Evolutionary conservation across 305 asterid genomes (phyloP).

Genomic region (Solanum chacoense): DNA sequence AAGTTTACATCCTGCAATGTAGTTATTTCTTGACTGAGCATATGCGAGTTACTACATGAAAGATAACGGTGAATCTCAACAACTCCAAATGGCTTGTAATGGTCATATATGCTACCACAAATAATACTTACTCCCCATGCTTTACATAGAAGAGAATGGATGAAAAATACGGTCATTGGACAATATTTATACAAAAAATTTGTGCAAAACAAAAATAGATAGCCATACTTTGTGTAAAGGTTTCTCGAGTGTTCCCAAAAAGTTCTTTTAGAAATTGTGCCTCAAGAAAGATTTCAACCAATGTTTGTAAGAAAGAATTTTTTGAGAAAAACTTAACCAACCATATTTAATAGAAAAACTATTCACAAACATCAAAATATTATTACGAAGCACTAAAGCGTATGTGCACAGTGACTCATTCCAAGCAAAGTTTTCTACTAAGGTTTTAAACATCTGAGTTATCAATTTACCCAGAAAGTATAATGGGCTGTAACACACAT

Average conservation of each 20-base stretch:
- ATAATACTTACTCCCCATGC: background rate
- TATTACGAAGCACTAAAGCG: background rate
- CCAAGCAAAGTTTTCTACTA: background rate
- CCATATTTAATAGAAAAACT: background rate
- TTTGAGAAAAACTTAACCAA: background rate
- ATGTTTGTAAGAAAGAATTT: background rate
- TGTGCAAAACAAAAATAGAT: background rate
- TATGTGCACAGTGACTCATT: background rate
- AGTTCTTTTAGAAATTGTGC: background rate
- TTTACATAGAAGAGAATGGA: background rate
- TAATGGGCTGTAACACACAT: background rate
- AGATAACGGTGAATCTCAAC: background rate
- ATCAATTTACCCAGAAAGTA: background rate
- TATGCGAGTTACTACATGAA: background rate
- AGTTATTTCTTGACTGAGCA: background rate
- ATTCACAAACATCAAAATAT: background rate
- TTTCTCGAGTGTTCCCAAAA: background rate
- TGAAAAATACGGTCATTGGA: background rate
- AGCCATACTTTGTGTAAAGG: background rate
- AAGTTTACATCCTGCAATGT: background rate
- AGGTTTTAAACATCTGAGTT: background rate
- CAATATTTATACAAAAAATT: background rate
- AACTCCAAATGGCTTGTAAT: background rate
- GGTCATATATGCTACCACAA: background rate
- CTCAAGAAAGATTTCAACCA: background rate